phyloP scores from a whole-genome alignment of 2,329 filamentous ascomycete genomes.

The Pseudogymnoascus sp. region DNA sequence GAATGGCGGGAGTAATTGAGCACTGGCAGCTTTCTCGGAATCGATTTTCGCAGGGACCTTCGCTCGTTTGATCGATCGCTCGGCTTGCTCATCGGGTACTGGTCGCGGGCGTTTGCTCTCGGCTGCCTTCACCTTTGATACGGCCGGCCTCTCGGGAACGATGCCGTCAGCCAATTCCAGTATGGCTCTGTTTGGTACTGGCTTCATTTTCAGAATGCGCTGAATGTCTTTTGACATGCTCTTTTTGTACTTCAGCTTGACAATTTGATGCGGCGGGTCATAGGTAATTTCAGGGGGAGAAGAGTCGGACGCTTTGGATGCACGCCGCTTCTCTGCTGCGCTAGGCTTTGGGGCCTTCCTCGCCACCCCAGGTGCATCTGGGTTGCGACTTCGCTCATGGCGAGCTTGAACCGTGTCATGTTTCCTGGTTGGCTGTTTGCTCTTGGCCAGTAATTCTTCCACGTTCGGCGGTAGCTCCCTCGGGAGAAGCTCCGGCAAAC shows the following conservation, averaged over 20 bases:
- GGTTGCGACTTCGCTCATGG: conserved; percentile 26
- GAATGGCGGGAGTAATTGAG: background rate
- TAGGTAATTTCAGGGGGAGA: background rate
- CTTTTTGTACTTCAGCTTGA: conserved; percentile 28
- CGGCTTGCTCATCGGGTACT: background rate
- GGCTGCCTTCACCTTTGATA: background rate
- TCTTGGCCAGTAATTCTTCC: conserved; percentile 23
- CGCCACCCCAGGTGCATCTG: conserved; percentile 28
- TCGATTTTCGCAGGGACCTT: background rate
- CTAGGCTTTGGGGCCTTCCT: conserved; percentile 24
- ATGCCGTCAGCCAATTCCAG: background rate
- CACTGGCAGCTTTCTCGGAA: background rate
- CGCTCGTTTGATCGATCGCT: background rate
- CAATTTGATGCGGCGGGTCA: conserved; percentile 13
- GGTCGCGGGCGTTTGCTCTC: background rate
- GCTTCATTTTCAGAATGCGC: conserved; percentile 22
- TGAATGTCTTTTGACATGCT: conserved; percentile 21
- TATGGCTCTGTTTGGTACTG: conserved; percentile 16
- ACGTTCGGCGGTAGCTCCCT: conserved; percentile 26
- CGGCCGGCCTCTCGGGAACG: background rate
- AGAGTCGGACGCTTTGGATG: background rate
- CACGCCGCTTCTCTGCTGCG: background rate
- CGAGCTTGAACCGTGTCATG: conserved; percentile 25
- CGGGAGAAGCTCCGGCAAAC: conserved; percentile 24
- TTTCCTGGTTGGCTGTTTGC: conserved; percentile 4